Base-by-base conservation (phyloP, 441 rosid species). In the Pelargonium fulgidum region DNA sequence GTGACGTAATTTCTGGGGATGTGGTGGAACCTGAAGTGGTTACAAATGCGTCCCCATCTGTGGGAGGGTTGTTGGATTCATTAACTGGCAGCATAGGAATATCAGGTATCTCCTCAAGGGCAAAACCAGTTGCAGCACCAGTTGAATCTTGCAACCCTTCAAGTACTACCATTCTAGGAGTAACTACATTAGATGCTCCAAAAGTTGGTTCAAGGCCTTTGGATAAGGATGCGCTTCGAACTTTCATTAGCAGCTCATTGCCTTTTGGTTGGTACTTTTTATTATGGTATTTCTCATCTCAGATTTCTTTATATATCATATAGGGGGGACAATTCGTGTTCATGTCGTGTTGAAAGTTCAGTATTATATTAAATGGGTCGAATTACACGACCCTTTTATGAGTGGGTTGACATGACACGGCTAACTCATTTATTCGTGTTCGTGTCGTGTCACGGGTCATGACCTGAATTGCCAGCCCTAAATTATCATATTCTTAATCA, bases 21-120 rank as follows among this genome's bases (percentile, higher is more conserved):
- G 73, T 77, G 11, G 81, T 78, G 1, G 97, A 93, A 73, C 96
- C 96, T 70, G 99, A 93, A 78, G 93, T 91, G 77, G 82, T 91
- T 75, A 92, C 81, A 41, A 85, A 71, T 77, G 78, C 81, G 8
- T 79, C 96, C 48, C 93, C 96, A 26, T 88, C 93, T 1, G 97
- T 91, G 64, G 99, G 93, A 24, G 97, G 97, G n/a, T 73, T 93
- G 81, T 85, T 93, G 76, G 99, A 93, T 82, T 91, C 99, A 22
- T 80, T 93, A 48, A 93, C 97, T 62, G 97, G 98, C 61, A 91
- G 95, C 79, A 88, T 91, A 56, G 99, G 99, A 71, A 87, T 89
- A 78, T 76, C 91, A 1, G 83, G 85, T 62, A 89, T 91, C 75
- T 85, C 97, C 13, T 82, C 99, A 26, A 89, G 97, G 78, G 81